phyloP scores from a whole-genome alignment of 2,329 filamentous ascomycete genomes.

The Pezicula neosporulosa region DNA sequence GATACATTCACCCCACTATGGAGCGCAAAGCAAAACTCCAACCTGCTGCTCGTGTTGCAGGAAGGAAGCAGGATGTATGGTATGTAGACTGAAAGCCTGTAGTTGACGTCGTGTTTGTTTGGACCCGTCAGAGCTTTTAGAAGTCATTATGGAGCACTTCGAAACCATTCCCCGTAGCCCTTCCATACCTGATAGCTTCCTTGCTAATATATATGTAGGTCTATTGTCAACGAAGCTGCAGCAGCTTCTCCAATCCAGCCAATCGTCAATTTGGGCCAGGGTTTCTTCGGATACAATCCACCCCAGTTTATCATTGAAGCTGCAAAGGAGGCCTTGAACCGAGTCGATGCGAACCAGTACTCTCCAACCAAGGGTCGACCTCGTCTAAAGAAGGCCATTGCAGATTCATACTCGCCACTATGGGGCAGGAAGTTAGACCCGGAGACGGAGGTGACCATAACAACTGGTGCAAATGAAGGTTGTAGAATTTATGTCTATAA shows the following conservation, averaged over 20 bases:
- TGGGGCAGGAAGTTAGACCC: conserved; percentile 82
- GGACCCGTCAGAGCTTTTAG: background rate
- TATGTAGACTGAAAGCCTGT: conserved; percentile 24
- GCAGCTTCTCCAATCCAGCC: conserved; percentile 59
- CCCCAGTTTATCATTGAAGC: conserved; percentile 87
- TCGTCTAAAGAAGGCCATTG: conserved; percentile 86
- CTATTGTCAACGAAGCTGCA: conserved; percentile 64
- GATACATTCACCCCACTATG: conserved; percentile 24
- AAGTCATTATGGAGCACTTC: background rate
- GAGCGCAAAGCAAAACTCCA: conserved; percentile 33
- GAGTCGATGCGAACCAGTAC: conserved; percentile 98
- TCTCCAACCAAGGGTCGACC: conserved; percentile 92
- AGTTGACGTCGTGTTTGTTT: background rate
- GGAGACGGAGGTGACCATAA: conserved; percentile 91
- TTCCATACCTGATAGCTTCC: background rate
- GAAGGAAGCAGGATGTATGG: conserved; percentile 57
- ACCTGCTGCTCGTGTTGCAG: conserved; percentile 50
- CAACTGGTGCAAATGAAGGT: conserved; percentile 84
- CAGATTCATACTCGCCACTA: conserved; percentile 85
- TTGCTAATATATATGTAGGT: conserved; percentile 36
- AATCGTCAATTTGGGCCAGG: conserved; percentile 63
- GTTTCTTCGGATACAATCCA: conserved; percentile 91
- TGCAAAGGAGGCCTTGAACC: conserved; percentile 83
- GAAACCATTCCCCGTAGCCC: too few species aligned
- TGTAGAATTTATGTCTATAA: conserved; percentile 6